Evolutionary conservation across 2,329 filamentous ascomycete genomes (phyloP), one percentile per base, ranked within the genome.

Genomic region (Exophiala alcalophila): DNA sequence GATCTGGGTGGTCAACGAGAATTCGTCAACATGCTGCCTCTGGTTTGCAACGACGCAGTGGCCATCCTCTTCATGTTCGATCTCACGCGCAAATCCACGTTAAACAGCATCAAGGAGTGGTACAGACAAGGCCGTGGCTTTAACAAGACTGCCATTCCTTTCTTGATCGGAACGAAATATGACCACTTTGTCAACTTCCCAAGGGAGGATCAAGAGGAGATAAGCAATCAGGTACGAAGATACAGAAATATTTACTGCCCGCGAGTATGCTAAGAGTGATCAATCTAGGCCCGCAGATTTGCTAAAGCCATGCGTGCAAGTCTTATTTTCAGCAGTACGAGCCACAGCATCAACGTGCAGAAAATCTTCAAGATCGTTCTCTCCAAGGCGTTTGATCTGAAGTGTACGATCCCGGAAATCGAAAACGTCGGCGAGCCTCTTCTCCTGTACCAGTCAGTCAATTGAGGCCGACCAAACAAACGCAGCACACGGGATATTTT

Each of bases 321-420:
- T 59, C 76, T 98, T 60, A 97, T 98, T 61, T 98, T 98, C 68
- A 95, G 89, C 69, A 97, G 91, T 68, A 98, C 92, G 40, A 96
- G 90, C 65, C 92, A 98, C 70, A 96, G 90, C 67, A 98, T 98
- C 74, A 98, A 98, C 59, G 92, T 98, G 52, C 92, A 98, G 70
- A 98, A 97, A 84, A 98, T 98, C 62, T 98, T 98, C 80, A 98
- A 98, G 69, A 98, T 98, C 58, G 92, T 98, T 44, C 78, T 98
- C 16, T 95, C 91, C 53, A 98, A 98, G 70, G 92, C 92, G 2
- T 98, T 98, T 63, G 92, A 98, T 65, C 78, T 98, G 45, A 96
- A 96, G 67, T 98, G 92, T 73, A 98, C 92, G 20, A 97, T 98
- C 62, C 92, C 92, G 33, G 92, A 98, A 68, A 97, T 98, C 66